Evolutionary conservation across 2,329 filamentous ascomycete species (phyloP), one percentile per base, ranked within the genome.

Genomic region (Colletotrichum plurivorum): DNA sequence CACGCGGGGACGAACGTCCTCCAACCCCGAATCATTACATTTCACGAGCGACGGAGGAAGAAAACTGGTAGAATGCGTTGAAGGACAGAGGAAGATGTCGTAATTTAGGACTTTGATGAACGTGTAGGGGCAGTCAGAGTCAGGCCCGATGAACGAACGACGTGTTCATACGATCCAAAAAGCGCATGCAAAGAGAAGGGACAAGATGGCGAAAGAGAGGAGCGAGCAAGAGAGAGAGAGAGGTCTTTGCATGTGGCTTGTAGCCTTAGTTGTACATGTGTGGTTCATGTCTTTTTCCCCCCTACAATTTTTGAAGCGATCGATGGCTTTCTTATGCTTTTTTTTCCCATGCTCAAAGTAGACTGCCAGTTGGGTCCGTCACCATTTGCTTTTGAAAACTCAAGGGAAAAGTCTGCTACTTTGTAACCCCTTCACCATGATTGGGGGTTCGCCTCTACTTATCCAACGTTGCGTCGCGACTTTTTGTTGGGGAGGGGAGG

Each of bases 111-210:
- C 27, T 3, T 31, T 7, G 49, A 15, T 46, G 39, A 16, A 31
- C 4, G 22, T 12, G n/a, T n/a, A 5, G 45, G 16, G 16, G 41
- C 41, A 43, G 41, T 43, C 12, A 12, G 16, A 5, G 41, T 16
- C 12, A 12, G 41, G 41, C 41, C 41, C 16, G 45, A 46, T 46
- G 2, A 60, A 51, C 22, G 45, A n/a, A 59, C 18, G 18, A 41
- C 25, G 62, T 69, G 65, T 66, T 66, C 43, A 61, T 66, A 69
- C 55, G 62, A 66, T 60, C 27, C 27, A 31, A 31, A 31, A 66
- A 66, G 66, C 66, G 66, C 66, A 66, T 69, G 62, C 66, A 69
- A 61, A 31, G 48, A 46, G 4, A 25, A 31, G 5, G 16, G 36
- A 31, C 27, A 20, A n/a, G 18, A 9, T 6, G 13, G 22, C 15